Base-by-base conservation (phyloP, 108 stramenopile genomes). In the Nannochloropsis oceanica region DNA sequence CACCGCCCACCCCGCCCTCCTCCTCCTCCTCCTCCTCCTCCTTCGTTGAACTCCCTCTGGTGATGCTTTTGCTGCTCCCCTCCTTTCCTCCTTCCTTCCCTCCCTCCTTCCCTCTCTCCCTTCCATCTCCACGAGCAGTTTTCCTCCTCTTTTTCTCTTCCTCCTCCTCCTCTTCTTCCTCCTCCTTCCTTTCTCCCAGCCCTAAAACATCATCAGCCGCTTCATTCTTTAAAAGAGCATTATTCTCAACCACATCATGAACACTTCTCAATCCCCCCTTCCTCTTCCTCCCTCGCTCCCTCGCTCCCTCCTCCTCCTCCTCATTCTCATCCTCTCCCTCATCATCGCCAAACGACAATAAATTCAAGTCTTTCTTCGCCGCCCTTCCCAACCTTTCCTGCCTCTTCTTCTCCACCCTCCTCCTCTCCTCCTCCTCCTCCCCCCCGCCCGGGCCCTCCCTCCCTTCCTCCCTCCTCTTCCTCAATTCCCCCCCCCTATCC, bases 221-320 rank as follows among this genome's bases (percentile, higher is more conserved):
- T 13, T 93, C 93, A 84, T 96, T 85, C 86, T 93, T 92, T 13
- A 93, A 84, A 81, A 97, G 94, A 18, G 94, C 94, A 89, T 95
- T 95, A 24, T 93, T 87, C 80, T 95, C 85, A 25, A 98, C 94
- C 82, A 94, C 94, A 46, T 93, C 93, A 20, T 89, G 83, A 26
- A 84, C 85, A 25, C 97, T 92, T 26, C 92, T 84, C 89, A 84
- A 85, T 81, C 42, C 79, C n/a, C 81, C 89, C 79, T 82, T 90
- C 83, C 43, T 92, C 86, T 80, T 83, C 9, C 94, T 94, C 44
- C 93, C 91, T 43, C 44, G 42, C 46, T 83, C 91, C 8, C 91
- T 89, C 44, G 94, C 94, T 12, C 91, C 92, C 27, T 93, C 93
- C 11, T 95, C 95, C 46, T 96, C 95, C 14, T 14, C 14, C 14